phyloP scores from a whole-genome alignment of 192 early-diverging fungal genomes.

The Phlyctochytrium planicorne region DNA sequence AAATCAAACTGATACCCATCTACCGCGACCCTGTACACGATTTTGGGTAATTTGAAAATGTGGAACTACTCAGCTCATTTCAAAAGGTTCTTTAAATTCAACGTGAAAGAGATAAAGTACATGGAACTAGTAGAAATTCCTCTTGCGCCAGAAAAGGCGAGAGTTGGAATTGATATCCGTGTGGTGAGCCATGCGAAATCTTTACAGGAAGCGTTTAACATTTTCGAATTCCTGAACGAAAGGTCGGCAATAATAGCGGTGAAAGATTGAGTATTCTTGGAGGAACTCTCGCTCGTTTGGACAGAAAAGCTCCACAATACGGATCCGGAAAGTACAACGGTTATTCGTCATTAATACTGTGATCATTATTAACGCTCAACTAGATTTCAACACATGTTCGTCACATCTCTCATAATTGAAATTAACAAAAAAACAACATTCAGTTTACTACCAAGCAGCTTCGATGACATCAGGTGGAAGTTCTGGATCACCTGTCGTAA shows the following conservation, averaged over 20 bases:
- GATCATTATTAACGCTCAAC: not conserved
- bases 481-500: conserved; percentile 77
- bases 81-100: conserved; percentile 75
- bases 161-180: conserved; percentile 74
- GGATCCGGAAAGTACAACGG: conserved; percentile 37
- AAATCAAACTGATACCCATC: conserved; percentile 70
- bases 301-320: conserved; percentile 43
- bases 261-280: conserved; percentile 41
- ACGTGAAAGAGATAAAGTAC: conserved; percentile 68
- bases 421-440: not conserved
- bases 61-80: conserved; percentile 57
- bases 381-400: conserved; percentile 43
- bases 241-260: conserved; percentile 45
- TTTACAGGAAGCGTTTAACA: not conserved
- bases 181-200: conserved; percentile 44
- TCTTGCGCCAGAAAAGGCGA: conserved; percentile 65
- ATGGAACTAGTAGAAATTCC: conserved; percentile 69
- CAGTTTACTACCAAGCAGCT: conserved; percentile 70
- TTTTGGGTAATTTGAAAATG: conserved; percentile 1
- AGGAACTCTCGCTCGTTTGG: conserved; percentile 42
- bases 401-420: not conserved
- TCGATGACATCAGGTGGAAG: conserved; percentile 77
- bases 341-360: too few relatives aligned
- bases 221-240: not conserved
- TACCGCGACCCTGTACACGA: conserved; percentile 48